Evolutionary conservation across 2,329 filamentous ascomycete genomes (phyloP).

Genomic region (Tolypocladium paradoxum): DNA sequence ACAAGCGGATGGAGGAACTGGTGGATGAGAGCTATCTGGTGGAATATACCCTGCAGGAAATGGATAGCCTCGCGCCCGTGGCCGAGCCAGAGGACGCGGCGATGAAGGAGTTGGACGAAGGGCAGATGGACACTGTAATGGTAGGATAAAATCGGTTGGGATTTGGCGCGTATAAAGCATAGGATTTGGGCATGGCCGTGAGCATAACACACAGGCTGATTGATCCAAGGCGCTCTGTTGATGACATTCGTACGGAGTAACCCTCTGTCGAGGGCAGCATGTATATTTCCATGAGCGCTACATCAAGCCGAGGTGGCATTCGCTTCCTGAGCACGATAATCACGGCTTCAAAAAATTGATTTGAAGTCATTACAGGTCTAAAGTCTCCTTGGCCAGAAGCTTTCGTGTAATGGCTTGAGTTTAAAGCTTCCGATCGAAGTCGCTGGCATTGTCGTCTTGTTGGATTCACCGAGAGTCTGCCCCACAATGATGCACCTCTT

Average conservation of each 20-base stretch:
- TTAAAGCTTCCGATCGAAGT: not conserved
- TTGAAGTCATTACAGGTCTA: not conserved
- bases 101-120: slow-evolving; percentile 26
- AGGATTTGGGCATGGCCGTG: not conserved
- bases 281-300: no score
- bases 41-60: slow-evolving; percentile 85
- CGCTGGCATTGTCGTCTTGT: not conserved
- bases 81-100: slow-evolving; percentile 18
- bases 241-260: no score
- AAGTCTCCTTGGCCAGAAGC: not conserved
- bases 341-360: not conserved
- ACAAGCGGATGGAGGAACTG: slow-evolving; percentile 77
- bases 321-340: not conserved
- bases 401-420: not conserved
- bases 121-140: slow-evolving; percentile 12
- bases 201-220: no score
- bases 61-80: slow-evolving; percentile 60
- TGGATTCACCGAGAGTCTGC: no score
- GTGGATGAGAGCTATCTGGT: slow-evolving; percentile 91
- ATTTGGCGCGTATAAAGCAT: not conserved
- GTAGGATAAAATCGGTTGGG: not conserved
- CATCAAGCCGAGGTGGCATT: not conserved
- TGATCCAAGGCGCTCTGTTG: not conserved
- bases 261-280: no score
- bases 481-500: slow-evolving; percentile 6